A percentile compares a stretch with the other conserved stretches of the same genome.
Evolutionary conservation across 192 early-diverging fungal species (phyloP).

Genomic region (Obelidium mucronatum): DNA sequence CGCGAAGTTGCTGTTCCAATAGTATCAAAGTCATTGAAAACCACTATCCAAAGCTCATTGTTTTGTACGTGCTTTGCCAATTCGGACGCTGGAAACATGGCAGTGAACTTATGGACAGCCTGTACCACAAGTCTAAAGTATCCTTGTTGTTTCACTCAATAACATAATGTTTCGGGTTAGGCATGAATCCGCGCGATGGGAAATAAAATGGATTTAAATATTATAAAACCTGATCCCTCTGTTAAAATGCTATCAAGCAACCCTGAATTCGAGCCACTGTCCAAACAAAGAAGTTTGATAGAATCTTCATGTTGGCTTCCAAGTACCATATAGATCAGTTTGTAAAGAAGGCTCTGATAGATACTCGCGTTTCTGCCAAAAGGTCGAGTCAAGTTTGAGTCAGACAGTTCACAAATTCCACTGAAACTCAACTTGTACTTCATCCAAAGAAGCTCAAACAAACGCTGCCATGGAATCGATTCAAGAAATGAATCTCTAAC

Average conservation of each 20-base stretch:
- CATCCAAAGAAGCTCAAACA: slow-evolving; percentile 3
- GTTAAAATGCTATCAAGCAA: not conserved
- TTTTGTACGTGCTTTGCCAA: not conserved
- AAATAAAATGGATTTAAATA: not conserved
- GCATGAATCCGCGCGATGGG: not conserved
- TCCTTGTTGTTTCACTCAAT: slow-evolving; percentile 1
- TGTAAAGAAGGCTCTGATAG: slow-evolving; percentile 15
- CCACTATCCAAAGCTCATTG: not conserved
- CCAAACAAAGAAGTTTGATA: not conserved
- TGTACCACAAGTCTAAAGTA: not conserved
- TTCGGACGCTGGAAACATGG: not conserved
- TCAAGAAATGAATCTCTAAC: not conserved
- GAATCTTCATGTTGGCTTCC: not conserved
- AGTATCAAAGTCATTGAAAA: not conserved
- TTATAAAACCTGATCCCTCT: not conserved
- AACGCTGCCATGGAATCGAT: not conserved
- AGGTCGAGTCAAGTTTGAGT: no score
- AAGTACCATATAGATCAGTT: slow-evolving; percentile 12
- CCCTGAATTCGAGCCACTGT: not conserved
- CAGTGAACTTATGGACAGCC: not conserved
- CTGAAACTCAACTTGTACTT: not conserved
- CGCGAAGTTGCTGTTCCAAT: not conserved
- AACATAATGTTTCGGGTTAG: not conserved
- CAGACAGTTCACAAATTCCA: not conserved
- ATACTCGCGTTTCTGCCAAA: slow-evolving; percentile 13